These are phyloP conservation scores for Ophidiomyces ophidiicola DNA, from an alignment of 2,329 filamentous ascomycete species.

Conservation along the genomic window DNA sequence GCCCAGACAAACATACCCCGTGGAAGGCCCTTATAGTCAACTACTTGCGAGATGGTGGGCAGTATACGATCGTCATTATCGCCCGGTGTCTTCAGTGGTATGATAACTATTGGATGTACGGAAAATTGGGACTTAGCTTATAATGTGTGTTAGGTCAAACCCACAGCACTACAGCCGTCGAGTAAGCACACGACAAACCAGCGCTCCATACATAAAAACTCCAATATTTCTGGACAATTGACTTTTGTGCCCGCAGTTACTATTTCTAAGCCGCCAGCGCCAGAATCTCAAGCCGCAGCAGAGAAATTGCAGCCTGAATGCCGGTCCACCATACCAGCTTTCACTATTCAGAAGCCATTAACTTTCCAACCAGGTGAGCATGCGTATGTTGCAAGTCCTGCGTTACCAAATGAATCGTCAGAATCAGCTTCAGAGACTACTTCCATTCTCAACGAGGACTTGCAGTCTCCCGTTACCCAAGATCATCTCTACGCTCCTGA, in stretches of 20 bases:
- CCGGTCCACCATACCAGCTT: too few species aligned
- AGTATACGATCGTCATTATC: constrained; percentile 80
- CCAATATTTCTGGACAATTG: too few species aligned
- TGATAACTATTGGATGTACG: neutral
- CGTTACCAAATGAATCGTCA: too few species aligned
- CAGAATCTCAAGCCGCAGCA: neutral
- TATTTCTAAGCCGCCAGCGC: neutral
- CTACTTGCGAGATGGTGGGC: constrained; percentile 86
- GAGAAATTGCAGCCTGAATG: neutral
- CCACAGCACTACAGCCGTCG: neutral
- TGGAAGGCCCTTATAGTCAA: constrained; percentile 54
- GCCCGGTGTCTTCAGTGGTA: constrained; percentile 20
- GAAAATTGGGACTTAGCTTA: neutral
- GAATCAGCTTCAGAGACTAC: neutral
- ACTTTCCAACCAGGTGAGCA: too few species aligned
- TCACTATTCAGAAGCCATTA: too few species aligned
- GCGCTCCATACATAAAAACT: too few species aligned
- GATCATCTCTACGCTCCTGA: neutral
- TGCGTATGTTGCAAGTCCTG: too few species aligned
- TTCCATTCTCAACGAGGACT: neutral
- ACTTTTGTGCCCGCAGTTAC: too few species aligned
- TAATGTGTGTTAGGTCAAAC: neutral
- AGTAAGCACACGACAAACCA: neutral
- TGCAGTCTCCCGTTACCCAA: neutral
- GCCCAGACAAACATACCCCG: constrained; percentile 31